phyloP scores from a whole-genome alignment of 2,329 filamentous ascomycete genomes.

The Botrytis pseudocinerea region DNA sequence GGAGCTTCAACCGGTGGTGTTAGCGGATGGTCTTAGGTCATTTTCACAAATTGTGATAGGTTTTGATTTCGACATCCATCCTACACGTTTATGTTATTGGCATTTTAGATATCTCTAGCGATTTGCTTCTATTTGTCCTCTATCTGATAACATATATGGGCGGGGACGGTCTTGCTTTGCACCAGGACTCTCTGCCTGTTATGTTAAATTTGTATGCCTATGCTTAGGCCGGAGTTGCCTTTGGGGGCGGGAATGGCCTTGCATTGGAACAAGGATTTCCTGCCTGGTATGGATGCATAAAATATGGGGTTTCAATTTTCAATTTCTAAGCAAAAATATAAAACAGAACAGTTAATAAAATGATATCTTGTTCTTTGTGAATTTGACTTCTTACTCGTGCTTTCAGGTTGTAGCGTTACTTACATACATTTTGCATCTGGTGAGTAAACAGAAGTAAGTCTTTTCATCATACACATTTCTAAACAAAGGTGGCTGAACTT shows the following conservation, averaged over 20 bases:
- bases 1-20: neutral
- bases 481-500: no score
- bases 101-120: neutral
- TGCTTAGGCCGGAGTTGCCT: conserved; percentile 17
- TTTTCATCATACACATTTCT: no score
- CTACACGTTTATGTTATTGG: neutral
- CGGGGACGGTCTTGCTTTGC: neutral
- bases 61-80: neutral
- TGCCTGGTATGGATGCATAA: conserved; percentile 17
- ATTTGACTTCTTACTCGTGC: neutral
- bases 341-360: neutral
- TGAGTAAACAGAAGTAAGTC: no score
- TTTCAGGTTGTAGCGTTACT: neutral
- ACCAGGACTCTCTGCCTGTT: conserved; percentile 7
- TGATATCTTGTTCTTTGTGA: neutral
- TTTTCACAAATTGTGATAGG: neutral
- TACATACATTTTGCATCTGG: no score
- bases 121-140: neutral
- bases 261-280: conserved; percentile 11
- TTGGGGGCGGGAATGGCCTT: conserved; percentile 13
- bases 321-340: neutral
- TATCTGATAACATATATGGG: conserved; percentile 2
- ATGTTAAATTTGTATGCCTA: conserved; percentile 14
- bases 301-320: neutral
- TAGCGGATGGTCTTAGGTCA: neutral